Evolutionary conservation across 345 rosid species (phyloP).

Genomic region (Eucalyptus brandiana): DNA sequence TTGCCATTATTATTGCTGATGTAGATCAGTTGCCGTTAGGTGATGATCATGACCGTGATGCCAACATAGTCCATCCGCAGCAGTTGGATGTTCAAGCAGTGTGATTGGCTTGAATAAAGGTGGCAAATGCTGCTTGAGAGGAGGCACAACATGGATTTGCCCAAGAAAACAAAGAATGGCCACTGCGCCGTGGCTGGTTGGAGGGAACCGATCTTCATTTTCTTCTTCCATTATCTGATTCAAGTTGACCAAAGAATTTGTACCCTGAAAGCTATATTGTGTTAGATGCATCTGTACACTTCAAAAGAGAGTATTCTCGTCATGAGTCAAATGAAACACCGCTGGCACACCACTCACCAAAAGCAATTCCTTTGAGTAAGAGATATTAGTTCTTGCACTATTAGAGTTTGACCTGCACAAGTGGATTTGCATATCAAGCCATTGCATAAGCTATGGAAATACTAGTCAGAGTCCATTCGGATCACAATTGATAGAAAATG

Average conservation of each 20-base stretch:
- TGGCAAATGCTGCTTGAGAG: slow-evolving; percentile 76
- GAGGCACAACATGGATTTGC: slow-evolving; percentile 70
- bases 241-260: slow-evolving; percentile 16
- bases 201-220: not conserved
- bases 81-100: slow-evolving; percentile 32
- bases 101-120: slow-evolving; percentile 76
- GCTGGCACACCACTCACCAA: slow-evolving; percentile 10
- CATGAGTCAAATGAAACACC: not conserved
- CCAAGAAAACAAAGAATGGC: slow-evolving; percentile 71
- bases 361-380: slow-evolving; percentile 29
- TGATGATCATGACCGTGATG: slow-evolving; percentile 77
- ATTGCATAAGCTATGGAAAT: not conserved
- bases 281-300: not conserved
- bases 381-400: slow-evolving; percentile 13
- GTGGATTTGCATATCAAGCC: not conserved
- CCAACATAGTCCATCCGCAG: slow-evolving; percentile 59
- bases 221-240: not conserved
- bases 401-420: slow-evolving; percentile 30
- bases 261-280: slow-evolving; percentile 19
- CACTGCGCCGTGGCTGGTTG: slow-evolving; percentile 27
- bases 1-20: slow-evolving; percentile 15
- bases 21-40: slow-evolving; percentile 69
- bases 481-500: not conserved
- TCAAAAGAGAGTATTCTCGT: not conserved
- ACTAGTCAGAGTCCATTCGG: not conserved